phyloP scores from a whole-genome alignment of 371 early-diverging fungal species.

The Dinochytrium kinnereticum region DNA sequence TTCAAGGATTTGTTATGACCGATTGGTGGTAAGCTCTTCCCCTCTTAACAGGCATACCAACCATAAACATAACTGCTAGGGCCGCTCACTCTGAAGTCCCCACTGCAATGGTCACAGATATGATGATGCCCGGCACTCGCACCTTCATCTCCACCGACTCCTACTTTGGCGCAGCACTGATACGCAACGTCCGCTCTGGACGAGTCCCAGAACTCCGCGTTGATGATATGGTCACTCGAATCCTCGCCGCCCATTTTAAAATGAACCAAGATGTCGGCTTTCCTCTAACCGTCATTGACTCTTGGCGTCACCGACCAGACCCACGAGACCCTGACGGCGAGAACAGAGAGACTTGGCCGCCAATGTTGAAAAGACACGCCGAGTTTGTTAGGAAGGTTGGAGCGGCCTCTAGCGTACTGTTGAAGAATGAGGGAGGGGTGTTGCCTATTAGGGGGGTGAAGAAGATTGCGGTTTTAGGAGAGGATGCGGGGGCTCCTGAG shows the following conservation, averaged over 20 bases:
- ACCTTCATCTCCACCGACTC: constrained; percentile 7
- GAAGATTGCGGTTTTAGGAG: constrained; percentile 57
- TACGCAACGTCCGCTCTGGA: constrained; percentile 25
- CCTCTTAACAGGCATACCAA: constrained; percentile 25
- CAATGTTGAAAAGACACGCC: constrained; percentile 51
- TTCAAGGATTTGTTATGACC: constrained; percentile 54
- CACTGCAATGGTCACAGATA: constrained; percentile 58
- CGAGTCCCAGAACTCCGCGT: constrained; percentile 40
- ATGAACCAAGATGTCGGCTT: constrained; percentile 50
- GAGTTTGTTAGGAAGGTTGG: constrained; percentile 51
- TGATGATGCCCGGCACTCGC: constrained; percentile 63
- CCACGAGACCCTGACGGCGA: constrained; percentile 8
- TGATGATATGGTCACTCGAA: constrained; percentile 63
- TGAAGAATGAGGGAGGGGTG: constrained; percentile 50
- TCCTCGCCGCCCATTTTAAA: constrained; percentile 59
- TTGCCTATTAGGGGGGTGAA: constrained; percentile 41
- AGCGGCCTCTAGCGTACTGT: constrained; percentile 58
- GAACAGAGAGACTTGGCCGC: constrained; percentile 14
- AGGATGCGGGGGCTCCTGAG: constrained; percentile 49
- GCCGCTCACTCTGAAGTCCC: constrained; percentile 35
- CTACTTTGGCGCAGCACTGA: constrained; percentile 38
- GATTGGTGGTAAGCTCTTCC: constrained; percentile 28
- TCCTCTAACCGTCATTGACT: constrained; percentile 50
- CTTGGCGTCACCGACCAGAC: background rate
- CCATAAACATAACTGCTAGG: background rate